Evolutionary conservation across 768 basidiomycete genomes (phyloP).

Genomic region (Hirschioporus abietinus): DNA sequence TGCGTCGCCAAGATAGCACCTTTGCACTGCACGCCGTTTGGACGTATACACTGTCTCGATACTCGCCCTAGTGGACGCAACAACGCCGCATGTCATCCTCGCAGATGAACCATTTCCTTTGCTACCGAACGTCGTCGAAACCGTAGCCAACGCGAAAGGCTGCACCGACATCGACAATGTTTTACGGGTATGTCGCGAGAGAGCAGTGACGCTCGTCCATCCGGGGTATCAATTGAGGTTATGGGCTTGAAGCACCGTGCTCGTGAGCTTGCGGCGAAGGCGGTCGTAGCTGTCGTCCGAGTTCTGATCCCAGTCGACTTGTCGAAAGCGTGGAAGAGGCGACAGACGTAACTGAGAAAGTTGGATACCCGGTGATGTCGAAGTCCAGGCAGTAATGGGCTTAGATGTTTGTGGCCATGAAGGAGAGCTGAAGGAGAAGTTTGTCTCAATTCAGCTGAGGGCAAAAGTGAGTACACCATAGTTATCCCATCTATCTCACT

Average conservation of each 20-base stretch:
- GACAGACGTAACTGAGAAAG: conserved; percentile 28
- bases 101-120: conserved; percentile 46
- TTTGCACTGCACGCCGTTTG: conserved; percentile 49
- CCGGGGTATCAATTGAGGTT: conserved; percentile 50
- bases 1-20: conserved; percentile 65
- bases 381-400: conserved; percentile 72
- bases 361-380: conserved; percentile 60
- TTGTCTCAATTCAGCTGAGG: conserved; percentile 32
- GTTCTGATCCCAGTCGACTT: conserved; percentile 39
- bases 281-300: conserved; percentile 50
- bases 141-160: conserved; percentile 34
- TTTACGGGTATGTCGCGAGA: conserved; percentile 35
- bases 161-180: conserved; percentile 38
- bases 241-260: conserved; percentile 67
- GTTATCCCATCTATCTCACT: not conserved
- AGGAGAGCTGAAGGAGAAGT: conserved; percentile 30
- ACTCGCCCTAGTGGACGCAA: too few species aligned
- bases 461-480: conserved; percentile 36
- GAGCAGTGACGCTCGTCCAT: conserved; percentile 47
- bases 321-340: conserved; percentile 38
- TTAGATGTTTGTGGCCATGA: conserved; percentile 46
- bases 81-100: conserved; percentile 39
- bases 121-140: conserved; percentile 15
- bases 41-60: conserved; percentile 34
- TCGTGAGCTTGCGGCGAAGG: conserved; percentile 35